Evolutionary conservation across 176 grass and related monocot genomes (phyloP).

Genomic region (Raddia guianensis): DNA sequence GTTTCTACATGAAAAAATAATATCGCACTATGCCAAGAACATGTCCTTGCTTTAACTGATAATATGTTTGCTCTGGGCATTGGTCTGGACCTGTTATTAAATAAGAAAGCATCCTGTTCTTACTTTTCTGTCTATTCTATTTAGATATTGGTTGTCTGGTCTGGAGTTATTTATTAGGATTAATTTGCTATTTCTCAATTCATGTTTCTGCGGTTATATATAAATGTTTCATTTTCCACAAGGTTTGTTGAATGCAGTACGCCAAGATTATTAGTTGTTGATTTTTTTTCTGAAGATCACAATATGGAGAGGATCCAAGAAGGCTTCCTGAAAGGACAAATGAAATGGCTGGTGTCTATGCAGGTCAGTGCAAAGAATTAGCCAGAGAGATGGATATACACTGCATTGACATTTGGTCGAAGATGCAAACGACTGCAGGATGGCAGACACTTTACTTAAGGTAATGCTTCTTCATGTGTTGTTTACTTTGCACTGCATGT

Average conservation of each 20-base stretch:
- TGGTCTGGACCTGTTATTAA: not conserved
- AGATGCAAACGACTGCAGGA: slow-evolving; percentile 67
- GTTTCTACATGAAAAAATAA: not conserved
- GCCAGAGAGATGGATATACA: slow-evolving; percentile 73
- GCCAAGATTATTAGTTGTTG: not conserved
- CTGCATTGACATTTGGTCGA: slow-evolving; percentile 75
- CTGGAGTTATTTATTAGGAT: not conserved
- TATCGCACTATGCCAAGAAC: not conserved
- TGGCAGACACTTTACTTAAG: slow-evolving; percentile 84
- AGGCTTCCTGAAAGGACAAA: slow-evolving; percentile 86
- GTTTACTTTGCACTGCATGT: not conserved
- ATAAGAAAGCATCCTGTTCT: not conserved
- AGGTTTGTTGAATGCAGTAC: not conserved
- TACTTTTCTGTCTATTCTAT: not conserved
- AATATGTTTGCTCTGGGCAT: not conserved
- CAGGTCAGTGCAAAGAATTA: slow-evolving; percentile 68
- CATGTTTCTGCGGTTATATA: not conserved
- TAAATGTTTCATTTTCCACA: not conserved
- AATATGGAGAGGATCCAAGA: slow-evolving; percentile 63
- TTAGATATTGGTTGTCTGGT: not conserved
- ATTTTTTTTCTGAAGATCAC: slow-evolving; percentile 48
- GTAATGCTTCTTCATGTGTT: slow-evolving; percentile 38
- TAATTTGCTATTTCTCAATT: not conserved
- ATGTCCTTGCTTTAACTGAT: not conserved
- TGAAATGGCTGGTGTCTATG: slow-evolving; percentile 79